Conservation (phyloP, 2,329 filamentous ascomycete genomes). For the Didymella exigua region DNA sequence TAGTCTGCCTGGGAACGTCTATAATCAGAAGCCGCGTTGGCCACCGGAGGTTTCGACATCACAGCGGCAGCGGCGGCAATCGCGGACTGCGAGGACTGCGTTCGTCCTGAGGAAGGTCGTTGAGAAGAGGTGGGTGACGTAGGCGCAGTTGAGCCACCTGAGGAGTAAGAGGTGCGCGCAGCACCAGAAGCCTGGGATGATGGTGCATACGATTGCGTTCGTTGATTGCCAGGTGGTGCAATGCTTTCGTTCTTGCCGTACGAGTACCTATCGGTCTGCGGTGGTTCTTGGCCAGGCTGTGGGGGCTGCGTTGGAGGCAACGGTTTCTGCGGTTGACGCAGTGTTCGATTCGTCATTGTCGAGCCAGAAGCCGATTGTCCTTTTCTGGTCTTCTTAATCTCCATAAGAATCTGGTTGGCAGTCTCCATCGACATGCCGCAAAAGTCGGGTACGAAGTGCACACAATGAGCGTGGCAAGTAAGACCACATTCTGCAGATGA, state of each 20-base stretch:
- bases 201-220: slow-evolving; percentile 50
- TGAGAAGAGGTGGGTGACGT: slow-evolving; percentile 54
- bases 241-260: slow-evolving; percentile 25
- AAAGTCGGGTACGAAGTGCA: slow-evolving; percentile 96
- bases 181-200: slow-evolving; percentile 53
- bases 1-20: slow-evolving; percentile 54
- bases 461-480: slow-evolving; percentile 88
- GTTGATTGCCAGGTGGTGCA: slow-evolving; percentile 45
- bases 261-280: slow-evolving; percentile 15
- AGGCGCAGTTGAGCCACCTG: slow-evolving; percentile 45
- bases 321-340: slow-evolving; percentile 46
- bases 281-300: slow-evolving; percentile 49
- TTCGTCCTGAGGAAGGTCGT: slow-evolving; percentile 54
- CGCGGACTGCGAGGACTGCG: slow-evolving; percentile 54
- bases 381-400: slow-evolving; percentile 80
- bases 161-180: slow-evolving; percentile 54
- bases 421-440: slow-evolving; percentile 99
- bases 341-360: slow-evolving; percentile 52
- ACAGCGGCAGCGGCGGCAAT: slow-evolving; percentile 55
- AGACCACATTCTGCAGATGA: slow-evolving; percentile 77
- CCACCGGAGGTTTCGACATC: slow-evolving; percentile 45
- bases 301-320: slow-evolving; percentile 47
- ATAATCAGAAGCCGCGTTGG: slow-evolving; percentile 49
- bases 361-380: slow-evolving; percentile 61
- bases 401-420: slow-evolving; percentile 89